A percentile compares a stretch with the other conserved stretches of the same genome.
Evolutionary conservation across 139 green algal genomes (phyloP).

Genomic region (Astrephomene gubernaculifera): DNA sequence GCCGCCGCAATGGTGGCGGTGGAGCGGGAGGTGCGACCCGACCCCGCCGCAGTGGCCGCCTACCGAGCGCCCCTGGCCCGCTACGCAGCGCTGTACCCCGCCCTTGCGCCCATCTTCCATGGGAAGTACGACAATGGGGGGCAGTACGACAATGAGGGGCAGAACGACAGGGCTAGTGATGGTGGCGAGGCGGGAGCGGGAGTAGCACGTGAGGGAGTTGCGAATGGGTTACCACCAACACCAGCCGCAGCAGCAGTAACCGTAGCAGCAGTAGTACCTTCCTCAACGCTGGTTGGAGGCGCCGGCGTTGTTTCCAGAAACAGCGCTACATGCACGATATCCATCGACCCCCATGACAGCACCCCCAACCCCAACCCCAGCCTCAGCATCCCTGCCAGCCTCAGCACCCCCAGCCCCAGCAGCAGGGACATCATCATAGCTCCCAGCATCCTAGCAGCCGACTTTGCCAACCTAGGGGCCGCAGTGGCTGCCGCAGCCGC

Average conservation of each 20-base stretch:
- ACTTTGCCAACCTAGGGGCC: constrained; percentile 81
- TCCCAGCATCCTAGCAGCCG: constrained; percentile 86
- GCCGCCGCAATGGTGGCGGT: constrained; percentile 72
- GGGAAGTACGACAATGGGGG: not conserved
- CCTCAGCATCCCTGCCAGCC: not conserved
- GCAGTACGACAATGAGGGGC: no score
- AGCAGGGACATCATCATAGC: constrained; percentile 61
- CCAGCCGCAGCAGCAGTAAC: no score
- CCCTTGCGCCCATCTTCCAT: constrained; percentile 60
- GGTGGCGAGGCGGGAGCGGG: no score
- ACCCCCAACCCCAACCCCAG: not conserved
- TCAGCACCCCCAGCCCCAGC: not conserved
- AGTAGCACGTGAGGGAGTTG: no score
- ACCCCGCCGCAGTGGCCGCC: constrained; percentile 39
- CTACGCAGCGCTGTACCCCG: constrained; percentile 78
- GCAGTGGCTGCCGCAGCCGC: not conserved
- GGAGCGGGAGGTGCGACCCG: constrained; percentile 61
- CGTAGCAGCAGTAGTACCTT: no score
- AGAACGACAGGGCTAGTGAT: no score
- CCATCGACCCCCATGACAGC: not conserved
- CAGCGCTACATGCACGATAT: no score
- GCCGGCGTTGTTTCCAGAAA: no score
- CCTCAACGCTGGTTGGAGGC: no score
- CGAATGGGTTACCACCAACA: no score
- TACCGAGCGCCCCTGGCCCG: constrained; percentile 59